phyloP scores from a whole-genome alignment of 805 yeast species.

The Vanderwaltozyma polyspora region DNA sequence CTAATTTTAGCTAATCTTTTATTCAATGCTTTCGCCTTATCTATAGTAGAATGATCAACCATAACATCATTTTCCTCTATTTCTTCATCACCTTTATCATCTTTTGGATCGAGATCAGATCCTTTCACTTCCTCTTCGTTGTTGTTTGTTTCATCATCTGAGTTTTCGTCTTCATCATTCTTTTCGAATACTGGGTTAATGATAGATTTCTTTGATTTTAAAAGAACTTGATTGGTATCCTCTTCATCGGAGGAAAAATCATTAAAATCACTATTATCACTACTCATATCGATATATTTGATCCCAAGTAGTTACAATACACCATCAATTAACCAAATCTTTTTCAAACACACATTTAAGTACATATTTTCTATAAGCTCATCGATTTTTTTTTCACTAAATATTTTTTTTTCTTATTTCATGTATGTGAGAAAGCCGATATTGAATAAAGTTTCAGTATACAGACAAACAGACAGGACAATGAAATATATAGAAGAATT shows the following conservation, averaged over 20 bases:
- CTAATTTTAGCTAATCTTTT: constrained; percentile 46
- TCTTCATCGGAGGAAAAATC: constrained; percentile 25
- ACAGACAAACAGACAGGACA: no score
- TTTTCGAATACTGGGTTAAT: neutral
- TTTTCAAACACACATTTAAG: no score
- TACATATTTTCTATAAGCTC: no score
- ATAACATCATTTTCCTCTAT: constrained; percentile 9
- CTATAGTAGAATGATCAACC: no score
- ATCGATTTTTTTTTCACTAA: no score
- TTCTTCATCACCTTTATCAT: constrained; percentile 10
- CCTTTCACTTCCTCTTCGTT: constrained; percentile 11
- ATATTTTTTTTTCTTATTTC: no score
- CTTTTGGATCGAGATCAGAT: constrained; percentile 10
- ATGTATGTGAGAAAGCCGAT: no score
- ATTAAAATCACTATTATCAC: constrained; percentile 12
- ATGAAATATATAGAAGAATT: no score
- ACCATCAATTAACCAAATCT: no score
- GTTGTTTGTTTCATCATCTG: constrained; percentile 4
- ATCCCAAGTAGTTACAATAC: no score
- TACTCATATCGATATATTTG: neutral
- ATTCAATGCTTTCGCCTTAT: constrained; percentile 24
- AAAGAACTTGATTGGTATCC: constrained; percentile 14
- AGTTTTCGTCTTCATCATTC: constrained; percentile 10
- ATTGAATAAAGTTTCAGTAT: no score
- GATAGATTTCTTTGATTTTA: constrained; percentile 10